Evolutionary conservation across 768 basidiomycete genomes (phyloP).

Genomic region (Lactarius sp.): DNA sequence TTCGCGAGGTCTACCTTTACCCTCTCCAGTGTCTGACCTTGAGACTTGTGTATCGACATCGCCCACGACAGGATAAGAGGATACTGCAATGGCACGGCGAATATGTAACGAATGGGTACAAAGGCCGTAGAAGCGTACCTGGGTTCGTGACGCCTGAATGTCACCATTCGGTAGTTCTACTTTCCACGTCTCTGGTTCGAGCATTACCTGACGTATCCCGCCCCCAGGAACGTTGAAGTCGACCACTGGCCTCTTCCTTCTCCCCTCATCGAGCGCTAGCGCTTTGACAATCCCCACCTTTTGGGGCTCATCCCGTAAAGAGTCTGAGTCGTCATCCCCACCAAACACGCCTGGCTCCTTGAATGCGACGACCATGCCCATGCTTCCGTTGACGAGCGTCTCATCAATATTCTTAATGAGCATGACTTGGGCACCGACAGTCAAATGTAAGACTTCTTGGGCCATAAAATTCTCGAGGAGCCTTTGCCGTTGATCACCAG

Average conservation of each 20-base stretch:
- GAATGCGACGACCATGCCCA: slow-evolving; percentile 82
- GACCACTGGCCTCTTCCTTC: slow-evolving; percentile 59
- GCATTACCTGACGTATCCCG: slow-evolving; percentile 46
- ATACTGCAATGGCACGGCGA: slow-evolving; percentile 43
- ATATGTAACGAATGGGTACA: background rate
- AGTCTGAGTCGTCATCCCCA: slow-evolving; percentile 13
- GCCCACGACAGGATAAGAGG: slow-evolving; percentile 93
- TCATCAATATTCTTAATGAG: slow-evolving; percentile 93
- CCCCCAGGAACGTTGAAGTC: slow-evolving; percentile 66
- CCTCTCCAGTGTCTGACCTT: slow-evolving; percentile 92
- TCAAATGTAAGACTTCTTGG: slow-evolving; percentile 58
- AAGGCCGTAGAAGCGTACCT: slow-evolving; percentile 45
- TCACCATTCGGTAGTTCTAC: slow-evolving; percentile 85
- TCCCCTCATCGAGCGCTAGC: slow-evolving; percentile 10
- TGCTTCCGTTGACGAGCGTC: slow-evolving; percentile 87
- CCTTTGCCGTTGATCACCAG: slow-evolving; percentile 59
- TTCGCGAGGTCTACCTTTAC: slow-evolving; percentile 91
- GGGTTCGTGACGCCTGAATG: slow-evolving; percentile 69
- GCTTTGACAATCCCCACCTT: slow-evolving; percentile 10
- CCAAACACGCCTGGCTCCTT: slow-evolving; percentile 41
- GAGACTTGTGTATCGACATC: slow-evolving; percentile 97
- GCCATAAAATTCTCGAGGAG: slow-evolving; percentile 92
- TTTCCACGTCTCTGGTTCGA: slow-evolving; percentile 77
- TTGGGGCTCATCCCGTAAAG: background rate
- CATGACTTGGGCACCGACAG: slow-evolving; percentile 87